phyloP scores from a whole-genome alignment of 1,284 basidiomycete genomes.

The Boletus semigastroideus region DNA sequence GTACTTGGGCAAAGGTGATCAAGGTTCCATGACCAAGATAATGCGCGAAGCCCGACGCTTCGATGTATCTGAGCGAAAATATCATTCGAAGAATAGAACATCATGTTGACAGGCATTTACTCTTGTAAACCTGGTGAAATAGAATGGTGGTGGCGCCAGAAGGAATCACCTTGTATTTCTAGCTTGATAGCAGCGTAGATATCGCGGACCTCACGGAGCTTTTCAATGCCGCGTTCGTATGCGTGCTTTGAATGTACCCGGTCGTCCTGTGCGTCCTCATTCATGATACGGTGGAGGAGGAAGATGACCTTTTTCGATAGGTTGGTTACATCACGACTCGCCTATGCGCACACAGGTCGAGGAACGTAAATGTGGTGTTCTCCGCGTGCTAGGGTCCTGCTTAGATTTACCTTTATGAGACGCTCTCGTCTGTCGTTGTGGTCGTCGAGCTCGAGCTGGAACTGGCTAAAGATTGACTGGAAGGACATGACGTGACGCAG shows the following conservation, averaged over 20 bases:
- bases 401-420: conserved; percentile 71
- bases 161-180: conserved; percentile 70
- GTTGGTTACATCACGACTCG: conserved; percentile 84
- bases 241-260: conserved; percentile 39
- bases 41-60: conserved; percentile 87
- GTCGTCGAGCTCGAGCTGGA: conserved; percentile 72
- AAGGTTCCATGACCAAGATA: conserved; percentile 77
- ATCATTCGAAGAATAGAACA: conserved; percentile 14
- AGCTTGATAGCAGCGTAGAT: conserved; percentile 63
- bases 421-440: conserved; percentile 76
- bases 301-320: conserved; percentile 97
- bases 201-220: conserved; percentile 68
- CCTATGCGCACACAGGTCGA: conserved; percentile 39
- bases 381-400: neutral
- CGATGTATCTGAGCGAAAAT: conserved; percentile 62
- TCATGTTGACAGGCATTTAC: conserved; percentile 19
- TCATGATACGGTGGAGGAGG: conserved; percentile 78
- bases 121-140: conserved; percentile 84
- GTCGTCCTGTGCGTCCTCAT: conserved; percentile 46
- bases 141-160: conserved; percentile 79
- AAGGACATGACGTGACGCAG: conserved; percentile 13
- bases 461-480: conserved; percentile 51
- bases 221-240: conserved; percentile 58
- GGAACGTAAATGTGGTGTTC: neutral
- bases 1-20: conserved; percentile 71